A percentile compares a stretch with the other conserved stretches of the same genome.
These are phyloP conservation scores for Melampsora americana DNA, from an alignment of 1,284 basidiomycete species.

Conservation along the genomic window DNA sequence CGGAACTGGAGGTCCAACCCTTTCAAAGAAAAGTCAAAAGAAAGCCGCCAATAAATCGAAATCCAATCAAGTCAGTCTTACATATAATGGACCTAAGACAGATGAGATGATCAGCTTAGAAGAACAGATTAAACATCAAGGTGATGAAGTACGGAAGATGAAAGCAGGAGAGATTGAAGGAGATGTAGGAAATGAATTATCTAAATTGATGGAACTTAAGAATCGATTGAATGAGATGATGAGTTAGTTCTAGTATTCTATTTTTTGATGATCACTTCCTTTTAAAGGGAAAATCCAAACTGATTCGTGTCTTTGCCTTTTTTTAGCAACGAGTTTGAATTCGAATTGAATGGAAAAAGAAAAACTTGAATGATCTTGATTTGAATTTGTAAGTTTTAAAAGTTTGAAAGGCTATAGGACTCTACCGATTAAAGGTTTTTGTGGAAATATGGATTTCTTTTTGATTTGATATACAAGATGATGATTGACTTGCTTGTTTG, in stretches of 20 bases:
- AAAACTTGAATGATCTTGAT: too few species aligned
- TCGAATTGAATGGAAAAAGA: too few species aligned
- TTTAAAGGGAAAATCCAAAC: too few species aligned
- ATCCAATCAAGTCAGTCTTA: background rate
- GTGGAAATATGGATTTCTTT: too few species aligned
- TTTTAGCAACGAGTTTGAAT: too few species aligned
- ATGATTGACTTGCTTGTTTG: too few species aligned
- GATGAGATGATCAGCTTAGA: constrained; percentile 66
- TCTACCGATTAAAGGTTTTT: too few species aligned
- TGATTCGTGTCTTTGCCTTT: too few species aligned
- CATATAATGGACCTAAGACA: constrained; percentile 61
- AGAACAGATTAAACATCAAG: constrained; percentile 70
- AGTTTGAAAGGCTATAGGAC: too few species aligned
- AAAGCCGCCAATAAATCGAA: constrained; percentile 15
- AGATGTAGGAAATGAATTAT: constrained; percentile 58
- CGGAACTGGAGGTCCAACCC: background rate
- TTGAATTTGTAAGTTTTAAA: too few species aligned
- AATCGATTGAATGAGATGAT: constrained; percentile 62
- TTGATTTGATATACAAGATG: too few species aligned
- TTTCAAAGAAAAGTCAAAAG: constrained; percentile 37
- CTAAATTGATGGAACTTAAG: constrained; percentile 62
- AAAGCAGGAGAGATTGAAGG: constrained; percentile 64
- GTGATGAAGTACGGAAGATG: constrained; percentile 65
- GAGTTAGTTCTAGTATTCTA: constrained; percentile 33
- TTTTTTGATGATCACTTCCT: too few species aligned